Conservation (phyloP, 169 alveolate genomes). For the Amoebophrya sp. region DNA sequence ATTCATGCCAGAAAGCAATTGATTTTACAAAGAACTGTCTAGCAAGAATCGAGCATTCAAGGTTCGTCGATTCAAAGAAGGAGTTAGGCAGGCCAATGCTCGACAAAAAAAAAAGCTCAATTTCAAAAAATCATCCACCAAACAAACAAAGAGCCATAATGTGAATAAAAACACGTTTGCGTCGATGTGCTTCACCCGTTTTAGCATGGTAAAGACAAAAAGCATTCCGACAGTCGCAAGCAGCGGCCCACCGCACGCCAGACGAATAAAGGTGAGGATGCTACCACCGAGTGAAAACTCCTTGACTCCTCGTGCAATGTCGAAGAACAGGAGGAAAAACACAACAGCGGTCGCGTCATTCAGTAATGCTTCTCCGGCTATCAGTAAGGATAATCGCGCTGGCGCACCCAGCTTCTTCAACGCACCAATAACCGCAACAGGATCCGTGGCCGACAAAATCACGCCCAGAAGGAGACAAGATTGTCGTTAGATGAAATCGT, state of each 20-base stretch:
- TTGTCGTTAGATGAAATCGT: too few species aligned
- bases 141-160: too few species aligned
- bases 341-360: slow-evolving; percentile 15
- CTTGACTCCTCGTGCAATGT: background rate
- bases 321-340: background rate
- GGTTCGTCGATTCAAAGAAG: too few species aligned
- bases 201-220: background rate
- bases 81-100: too few species aligned
- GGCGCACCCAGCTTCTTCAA: background rate
- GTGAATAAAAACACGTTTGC: background rate
- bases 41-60: too few species aligned
- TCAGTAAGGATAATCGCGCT: background rate
- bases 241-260: background rate
- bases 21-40: too few species aligned
- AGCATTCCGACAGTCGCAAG: background rate
- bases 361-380: background rate
- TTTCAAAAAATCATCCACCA: too few species aligned
- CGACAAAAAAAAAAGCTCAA: too few species aligned
- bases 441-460: slow-evolving; percentile 10
- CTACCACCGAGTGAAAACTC: background rate
- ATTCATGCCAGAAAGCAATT: too few species aligned
- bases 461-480: background rate
- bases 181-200: background rate
- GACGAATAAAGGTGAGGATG: background rate
- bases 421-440: background rate